Evolutionary conservation across 768 basidiomycete genomes (phyloP).

Genomic region (Podaxis carcinomalis): DNA sequence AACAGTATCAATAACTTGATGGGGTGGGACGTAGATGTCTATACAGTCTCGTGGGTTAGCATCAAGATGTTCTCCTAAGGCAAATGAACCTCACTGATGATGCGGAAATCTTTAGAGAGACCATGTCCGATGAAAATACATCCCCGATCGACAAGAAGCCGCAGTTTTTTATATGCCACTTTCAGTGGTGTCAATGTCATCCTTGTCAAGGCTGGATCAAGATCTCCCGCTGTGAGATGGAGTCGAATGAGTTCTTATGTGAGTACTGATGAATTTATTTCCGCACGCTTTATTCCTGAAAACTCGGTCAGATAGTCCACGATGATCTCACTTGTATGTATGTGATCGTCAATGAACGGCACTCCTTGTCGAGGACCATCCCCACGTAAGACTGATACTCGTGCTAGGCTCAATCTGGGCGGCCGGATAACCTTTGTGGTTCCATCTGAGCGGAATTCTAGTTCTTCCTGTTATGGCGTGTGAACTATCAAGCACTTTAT

Average conservation of each 20-base stretch:
- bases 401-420: constrained; percentile 85
- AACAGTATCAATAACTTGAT: constrained; percentile 96
- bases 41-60: neutral
- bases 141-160: constrained; percentile 87
- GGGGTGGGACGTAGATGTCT: constrained; percentile 96
- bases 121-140: constrained; percentile 98
- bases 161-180: constrained; percentile 97
- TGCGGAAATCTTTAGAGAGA: constrained; percentile 94
- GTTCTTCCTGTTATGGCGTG: constrained; percentile 70
- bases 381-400: constrained; percentile 92
- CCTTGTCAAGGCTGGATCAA: constrained; percentile 78
- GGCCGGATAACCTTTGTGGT: constrained; percentile 91
- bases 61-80: neutral
- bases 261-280: neutral
- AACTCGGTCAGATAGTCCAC: constrained; percentile 97
- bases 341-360: constrained; percentile 98
- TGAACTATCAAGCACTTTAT: neutral
- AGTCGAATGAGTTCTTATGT: neutral
- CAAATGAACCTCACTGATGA: constrained; percentile 77
- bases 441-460: constrained; percentile 92
- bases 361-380: constrained; percentile 73
- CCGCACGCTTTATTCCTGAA: constrained; percentile 89
- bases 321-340: constrained; percentile 92
- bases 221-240: constrained; percentile 69
- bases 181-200: constrained; percentile 94